Percentiles rank a stretch among this genome's conserved stretches.
Evolutionary conservation across 225 moss, liverwort and hornwort species (phyloP).

Genomic region (Marchantia polymorpha): DNA sequence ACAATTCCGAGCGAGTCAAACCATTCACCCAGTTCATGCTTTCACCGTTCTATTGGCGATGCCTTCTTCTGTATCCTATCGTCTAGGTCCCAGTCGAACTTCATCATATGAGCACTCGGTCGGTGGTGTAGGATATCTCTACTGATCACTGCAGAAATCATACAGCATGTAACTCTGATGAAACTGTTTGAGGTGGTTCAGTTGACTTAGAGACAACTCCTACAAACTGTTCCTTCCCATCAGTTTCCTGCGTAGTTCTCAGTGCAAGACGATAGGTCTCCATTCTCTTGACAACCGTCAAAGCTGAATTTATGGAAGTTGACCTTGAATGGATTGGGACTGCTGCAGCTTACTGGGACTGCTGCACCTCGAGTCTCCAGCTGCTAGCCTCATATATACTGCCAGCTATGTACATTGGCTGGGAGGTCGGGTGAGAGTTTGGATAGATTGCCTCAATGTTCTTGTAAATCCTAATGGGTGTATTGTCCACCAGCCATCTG

Average conservation of each 20-base stretch:
- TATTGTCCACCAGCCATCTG: neutral
- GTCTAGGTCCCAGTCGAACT: no score
- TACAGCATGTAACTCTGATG: constrained; percentile 29
- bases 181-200: constrained; percentile 14
- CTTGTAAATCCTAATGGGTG: neutral
- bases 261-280: neutral
- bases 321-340: constrained; percentile 6
- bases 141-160: constrained; percentile 53
- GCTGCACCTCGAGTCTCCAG: constrained; percentile 13
- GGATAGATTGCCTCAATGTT: neutral
- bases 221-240: constrained; percentile 2
- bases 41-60: no score
- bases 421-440: neutral
- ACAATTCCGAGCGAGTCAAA: no score
- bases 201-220: neutral
- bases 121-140: neutral
- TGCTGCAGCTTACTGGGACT: neutral
- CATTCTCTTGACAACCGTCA: neutral
- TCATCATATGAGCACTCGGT: constrained; percentile 3
- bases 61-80: no score
- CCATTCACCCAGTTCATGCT: no score
- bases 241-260: neutral
- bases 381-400: constrained; percentile 17
- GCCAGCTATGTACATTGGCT: neutral
- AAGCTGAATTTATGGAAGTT: neutral